A percentile compares a stretch with the other conserved stretches of the same genome.
phyloP scores from a whole-genome alignment of 2,329 filamentous ascomycete genomes.

The Claviceps paspali region DNA sequence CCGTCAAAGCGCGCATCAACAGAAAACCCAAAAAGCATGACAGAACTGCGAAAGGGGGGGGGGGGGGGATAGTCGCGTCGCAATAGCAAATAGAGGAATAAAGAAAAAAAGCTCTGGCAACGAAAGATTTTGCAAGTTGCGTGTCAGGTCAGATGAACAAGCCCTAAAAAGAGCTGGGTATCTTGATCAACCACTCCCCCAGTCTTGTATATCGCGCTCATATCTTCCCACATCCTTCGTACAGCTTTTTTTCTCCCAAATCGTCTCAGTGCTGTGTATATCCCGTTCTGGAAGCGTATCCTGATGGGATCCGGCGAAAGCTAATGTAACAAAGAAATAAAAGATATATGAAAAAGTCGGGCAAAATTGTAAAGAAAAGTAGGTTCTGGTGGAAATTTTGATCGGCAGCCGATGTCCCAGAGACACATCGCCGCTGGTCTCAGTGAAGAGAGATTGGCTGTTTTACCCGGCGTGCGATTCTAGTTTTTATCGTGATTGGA shows the following conservation, averaged over 20 bases:
- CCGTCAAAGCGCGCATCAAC: background rate
- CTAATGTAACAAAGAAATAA: background rate
- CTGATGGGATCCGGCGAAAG: background rate
- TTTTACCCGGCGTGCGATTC: background rate
- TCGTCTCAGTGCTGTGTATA: constrained; percentile 2
- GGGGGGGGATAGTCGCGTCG: background rate
- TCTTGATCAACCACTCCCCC: constrained; percentile 20
- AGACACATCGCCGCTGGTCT: constrained; percentile 14
- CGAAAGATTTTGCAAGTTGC: constrained; percentile 2
- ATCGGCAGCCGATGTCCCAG: constrained; percentile 7
- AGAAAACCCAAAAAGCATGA: background rate
- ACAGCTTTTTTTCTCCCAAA: constrained; percentile 1
- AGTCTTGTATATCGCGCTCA: constrained; percentile 8
- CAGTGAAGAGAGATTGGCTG: constrained; percentile 7
- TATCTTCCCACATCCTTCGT: background rate
- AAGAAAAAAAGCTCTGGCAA: constrained; percentile 2
- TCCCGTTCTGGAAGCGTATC: background rate
- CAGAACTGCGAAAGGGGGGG: too few relatives aligned
- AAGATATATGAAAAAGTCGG: too few relatives aligned
- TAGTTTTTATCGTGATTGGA: background rate
- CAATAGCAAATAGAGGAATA: constrained; percentile 4
- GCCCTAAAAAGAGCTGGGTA: constrained; percentile 24
- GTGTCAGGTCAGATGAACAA: constrained; percentile 18
- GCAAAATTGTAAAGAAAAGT: background rate
- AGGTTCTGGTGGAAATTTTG: constrained; percentile 3